Evolutionary conservation across 1,284 basidiomycete species (phyloP), one percentile per base, ranked within the genome.

Genomic region (Kwoniella shivajii): DNA sequence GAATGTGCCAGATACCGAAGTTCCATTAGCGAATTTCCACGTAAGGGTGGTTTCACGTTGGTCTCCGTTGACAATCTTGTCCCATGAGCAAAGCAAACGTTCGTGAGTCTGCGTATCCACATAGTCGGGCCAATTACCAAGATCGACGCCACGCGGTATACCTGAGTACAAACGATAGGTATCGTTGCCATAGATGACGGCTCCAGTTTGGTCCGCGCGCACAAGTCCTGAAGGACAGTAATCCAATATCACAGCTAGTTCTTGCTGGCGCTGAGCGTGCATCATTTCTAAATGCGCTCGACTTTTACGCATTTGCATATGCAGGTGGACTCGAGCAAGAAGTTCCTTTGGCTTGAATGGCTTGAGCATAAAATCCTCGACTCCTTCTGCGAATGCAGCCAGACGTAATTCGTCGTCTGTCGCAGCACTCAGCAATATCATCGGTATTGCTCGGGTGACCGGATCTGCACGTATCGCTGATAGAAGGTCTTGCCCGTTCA

Each of bases 331-430:
- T 29, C 78, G 69, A 11, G 75, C 75, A 36, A 80, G 56, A 4
- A 79, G 66, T 51, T 79, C 77, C 38, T 67, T 60, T 4, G 64
- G 57, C 22, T 60, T 64, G 61, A 69, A 71, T 11, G 71, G 69
- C 50, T 71, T 71, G 11, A 54, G 20, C 31, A 73, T 43, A 41
- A 59, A 68, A 56, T 73, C 69, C 51, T 79, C 77, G 2, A 75
- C 77, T 16, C 77, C 77, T 20, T 67, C 72, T 2, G 76, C 57
- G 6, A 71, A 51, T 10, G 64, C 64, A 5, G 60, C 66, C 4
- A 71, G 56, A 24, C 63, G 54, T 10, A 50, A 24, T 22, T 66
- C 63, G 30, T 63, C 67, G 36, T 63, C 64, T 18, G 41, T 54
- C 6, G 51, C 55, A 0, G 63, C 57, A 5, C 60, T 59, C 1